These are phyloP conservation scores for Skeletonema menzelii DNA, from an alignment of 108 stramenopile species.

Conservation along the genomic window DNA sequence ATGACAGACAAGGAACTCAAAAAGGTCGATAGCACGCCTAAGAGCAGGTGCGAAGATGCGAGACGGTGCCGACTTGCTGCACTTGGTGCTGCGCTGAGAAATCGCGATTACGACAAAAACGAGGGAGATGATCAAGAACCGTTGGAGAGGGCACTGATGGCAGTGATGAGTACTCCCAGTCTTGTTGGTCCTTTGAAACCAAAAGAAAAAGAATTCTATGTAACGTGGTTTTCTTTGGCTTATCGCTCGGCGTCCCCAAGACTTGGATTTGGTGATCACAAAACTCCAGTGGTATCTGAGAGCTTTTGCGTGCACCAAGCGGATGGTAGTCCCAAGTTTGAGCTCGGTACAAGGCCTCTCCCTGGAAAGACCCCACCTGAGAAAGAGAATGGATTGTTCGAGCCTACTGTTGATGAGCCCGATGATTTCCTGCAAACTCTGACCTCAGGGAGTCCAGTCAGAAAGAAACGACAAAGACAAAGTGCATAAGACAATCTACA, in stretches of 20 bases:
- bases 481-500: not conserved
- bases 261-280: slow-evolving; percentile 77
- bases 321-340: slow-evolving; percentile 75
- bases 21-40: slow-evolving; percentile 66
- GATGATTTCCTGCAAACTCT: slow-evolving; percentile 64
- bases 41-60: slow-evolving; percentile 72
- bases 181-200: slow-evolving; percentile 79
- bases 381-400: slow-evolving; percentile 45
- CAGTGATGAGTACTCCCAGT: slow-evolving; percentile 66
- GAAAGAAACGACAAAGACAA: slow-evolving; percentile 1
- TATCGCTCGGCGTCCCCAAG: slow-evolving; percentile 77
- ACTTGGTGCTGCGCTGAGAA: slow-evolving; percentile 84
- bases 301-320: slow-evolving; percentile 51
- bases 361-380: slow-evolving; percentile 61
- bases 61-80: slow-evolving; percentile 79
- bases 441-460: not conserved
- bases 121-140: slow-evolving; percentile 60
- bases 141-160: slow-evolving; percentile 67
- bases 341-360: slow-evolving; percentile 58
- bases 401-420: slow-evolving; percentile 61
- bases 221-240: slow-evolving; percentile 72
- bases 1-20: slow-evolving; percentile 80
- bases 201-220: slow-evolving; percentile 76
- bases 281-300: slow-evolving; percentile 60
- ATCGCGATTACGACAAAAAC: slow-evolving; percentile 79